A percentile compares a stretch with the other conserved stretches of the same genome.
Evolutionary conservation across 2,329 filamentous ascomycete species (phyloP).

Genomic region (Magnaporthiopsis incrustans): DNA sequence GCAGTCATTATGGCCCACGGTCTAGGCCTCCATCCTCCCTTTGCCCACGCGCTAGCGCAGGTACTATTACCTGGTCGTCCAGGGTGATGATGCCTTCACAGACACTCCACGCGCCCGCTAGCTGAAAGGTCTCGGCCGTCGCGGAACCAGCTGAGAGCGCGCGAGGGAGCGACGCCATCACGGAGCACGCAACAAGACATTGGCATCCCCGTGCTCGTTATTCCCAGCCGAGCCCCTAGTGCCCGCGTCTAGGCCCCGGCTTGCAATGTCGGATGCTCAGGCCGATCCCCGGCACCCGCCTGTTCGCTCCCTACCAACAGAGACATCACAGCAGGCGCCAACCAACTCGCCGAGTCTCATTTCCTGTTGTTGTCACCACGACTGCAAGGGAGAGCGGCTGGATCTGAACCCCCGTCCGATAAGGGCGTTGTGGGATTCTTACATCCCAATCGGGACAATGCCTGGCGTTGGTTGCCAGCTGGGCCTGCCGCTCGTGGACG

Average conservation of each 20-base stretch:
- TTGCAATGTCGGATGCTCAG: no score
- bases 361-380: no score
- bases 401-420: no score
- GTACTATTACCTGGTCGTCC: not conserved
- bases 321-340: no score
- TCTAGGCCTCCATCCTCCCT: no score
- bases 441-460: no score
- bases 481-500: not conserved
- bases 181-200: not conserved
- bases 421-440: no score
- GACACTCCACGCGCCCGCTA: not conserved
- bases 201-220: not conserved
- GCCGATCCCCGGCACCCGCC: no score
- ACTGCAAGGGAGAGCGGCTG: no score
- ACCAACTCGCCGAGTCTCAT: no score
- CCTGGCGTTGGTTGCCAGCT: not conserved
- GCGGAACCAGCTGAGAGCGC: not conserved
- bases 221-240: not conserved
- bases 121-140: not conserved
- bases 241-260: not conserved
- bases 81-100: not conserved
- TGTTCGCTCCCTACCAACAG: no score
- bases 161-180: not conserved
- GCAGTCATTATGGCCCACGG: no score
- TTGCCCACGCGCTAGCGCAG: not conserved